A percentile compares a stretch with the other conserved stretches of the same genome.
Evolutionary conservation across 305 asterid genomes (phyloP).

Genomic region (Rubia peregrina): DNA sequence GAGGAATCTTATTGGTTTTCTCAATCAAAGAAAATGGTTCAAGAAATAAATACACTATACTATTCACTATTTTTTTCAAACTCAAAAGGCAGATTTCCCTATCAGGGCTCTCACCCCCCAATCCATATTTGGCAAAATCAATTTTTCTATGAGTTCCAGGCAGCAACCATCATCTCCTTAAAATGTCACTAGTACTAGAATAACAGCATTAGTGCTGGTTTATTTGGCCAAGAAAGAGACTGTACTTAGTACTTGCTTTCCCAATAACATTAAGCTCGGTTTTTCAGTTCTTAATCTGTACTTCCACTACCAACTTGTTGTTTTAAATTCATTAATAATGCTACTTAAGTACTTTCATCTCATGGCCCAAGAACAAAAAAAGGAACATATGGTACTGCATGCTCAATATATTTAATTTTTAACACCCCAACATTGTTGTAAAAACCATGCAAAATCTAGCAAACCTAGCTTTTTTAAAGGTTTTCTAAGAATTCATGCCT

Average conservation of each 20-base stretch:
- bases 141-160: constrained; percentile 12
- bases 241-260: background rate
- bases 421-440: background rate
- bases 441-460: constrained; percentile 14
- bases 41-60: background rate
- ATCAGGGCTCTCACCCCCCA: constrained; percentile 14
- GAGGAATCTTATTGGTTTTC: constrained; percentile 19
- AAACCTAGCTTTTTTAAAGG: background rate
- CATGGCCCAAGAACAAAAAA: constrained; percentile 9
- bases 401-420: background rate
- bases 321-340: background rate
- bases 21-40: constrained; percentile 9
- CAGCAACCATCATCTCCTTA: background rate
- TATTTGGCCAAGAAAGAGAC: constrained; percentile 2
- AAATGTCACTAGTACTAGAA: background rate
- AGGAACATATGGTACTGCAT: background rate
- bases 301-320: constrained; percentile 7
- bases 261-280: background rate
- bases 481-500: background rate
- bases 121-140: constrained; percentile 23
- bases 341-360: background rate
- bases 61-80: background rate
- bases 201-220: background rate
- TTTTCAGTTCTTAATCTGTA: constrained; percentile 14
- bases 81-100: constrained; percentile 13